Percentiles rank a stretch among this genome's conserved stretches.
phyloP scores from a whole-genome alignment of 1,284 basidiomycete species.

The Ustilago curta region DNA sequence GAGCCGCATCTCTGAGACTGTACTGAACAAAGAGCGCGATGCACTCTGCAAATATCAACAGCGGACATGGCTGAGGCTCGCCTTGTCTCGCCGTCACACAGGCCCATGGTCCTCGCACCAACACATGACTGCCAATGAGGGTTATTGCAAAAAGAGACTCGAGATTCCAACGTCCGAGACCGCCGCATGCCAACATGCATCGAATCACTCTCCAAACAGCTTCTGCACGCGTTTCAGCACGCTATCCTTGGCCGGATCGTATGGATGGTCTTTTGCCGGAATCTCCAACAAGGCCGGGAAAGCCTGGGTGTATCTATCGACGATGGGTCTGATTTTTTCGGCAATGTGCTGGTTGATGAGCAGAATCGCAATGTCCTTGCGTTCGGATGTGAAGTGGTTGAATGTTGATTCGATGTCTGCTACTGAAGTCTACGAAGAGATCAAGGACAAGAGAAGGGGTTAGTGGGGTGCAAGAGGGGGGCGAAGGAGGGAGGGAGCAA shows the following conservation, averaged over 20 bases:
- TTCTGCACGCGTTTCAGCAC: constrained; percentile 96
- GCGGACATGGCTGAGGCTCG: no score
- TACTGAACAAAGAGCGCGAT: no score
- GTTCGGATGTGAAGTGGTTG: constrained; percentile 57
- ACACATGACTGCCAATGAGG: not conserved
- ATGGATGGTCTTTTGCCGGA: constrained; percentile 81
- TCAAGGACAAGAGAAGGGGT: not conserved
- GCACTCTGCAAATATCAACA: no score
- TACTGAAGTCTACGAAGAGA: constrained; percentile 46
- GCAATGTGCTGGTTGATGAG: constrained; percentile 70
- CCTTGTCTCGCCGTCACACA: no score
- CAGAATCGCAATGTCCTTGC: constrained; percentile 67
- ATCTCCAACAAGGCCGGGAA: constrained; percentile 98
- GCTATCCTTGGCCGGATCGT: constrained; percentile 92
- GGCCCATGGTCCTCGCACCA: no score
- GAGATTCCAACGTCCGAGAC: no score
- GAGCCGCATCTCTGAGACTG: no score
- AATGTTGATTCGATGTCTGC: constrained; percentile 66
- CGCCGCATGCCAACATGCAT: no score
- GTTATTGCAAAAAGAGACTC: not conserved
- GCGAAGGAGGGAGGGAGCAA: not conserved
- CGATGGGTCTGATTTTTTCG: constrained; percentile 93
- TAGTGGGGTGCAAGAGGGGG: no score
- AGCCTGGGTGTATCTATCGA: constrained; percentile 93
- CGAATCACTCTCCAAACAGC: constrained; percentile 22